phyloP scores from a whole-genome alignment of 441 rosid genomes.

The Syzygium syzygioides region DNA sequence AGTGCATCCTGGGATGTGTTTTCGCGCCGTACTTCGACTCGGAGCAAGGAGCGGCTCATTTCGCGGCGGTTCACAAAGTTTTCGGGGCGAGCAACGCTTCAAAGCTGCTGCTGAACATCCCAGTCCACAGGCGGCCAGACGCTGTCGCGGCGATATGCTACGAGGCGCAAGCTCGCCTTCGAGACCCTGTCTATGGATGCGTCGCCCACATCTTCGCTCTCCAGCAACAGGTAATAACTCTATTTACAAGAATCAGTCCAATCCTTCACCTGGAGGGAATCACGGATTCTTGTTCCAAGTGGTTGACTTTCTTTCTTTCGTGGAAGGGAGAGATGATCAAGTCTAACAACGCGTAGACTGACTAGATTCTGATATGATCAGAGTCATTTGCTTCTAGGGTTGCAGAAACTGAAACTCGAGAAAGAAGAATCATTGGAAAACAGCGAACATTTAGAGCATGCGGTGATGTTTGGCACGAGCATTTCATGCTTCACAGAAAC shows the following conservation, averaged over 20 bases:
- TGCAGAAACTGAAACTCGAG: neutral
- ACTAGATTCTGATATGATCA: neutral
- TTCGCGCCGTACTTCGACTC: constrained; percentile 92
- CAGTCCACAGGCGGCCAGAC: constrained; percentile 64
- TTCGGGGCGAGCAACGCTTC: constrained; percentile 95
- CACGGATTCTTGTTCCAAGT: neutral
- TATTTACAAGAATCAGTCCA: neutral
- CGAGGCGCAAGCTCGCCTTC: constrained; percentile 88
- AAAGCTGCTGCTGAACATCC: constrained; percentile 69
- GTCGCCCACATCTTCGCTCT: constrained; percentile 92
- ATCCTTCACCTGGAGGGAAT: neutral
- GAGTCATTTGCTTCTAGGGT: neutral
- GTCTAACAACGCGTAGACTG: neutral
- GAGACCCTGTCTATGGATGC: constrained; percentile 94
- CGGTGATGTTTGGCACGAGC: neutral
- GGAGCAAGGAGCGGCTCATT: constrained; percentile 92
- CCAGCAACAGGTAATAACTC: constrained; percentile 76
- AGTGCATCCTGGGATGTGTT: constrained; percentile 79
- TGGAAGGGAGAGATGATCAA: neutral
- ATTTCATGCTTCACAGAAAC: constrained; percentile 32
- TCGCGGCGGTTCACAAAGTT: constrained; percentile 93
- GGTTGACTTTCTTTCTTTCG: neutral
- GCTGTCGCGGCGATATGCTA: constrained; percentile 87
- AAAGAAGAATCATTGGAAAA: neutral
- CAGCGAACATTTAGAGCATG: neutral